A percentile compares a stretch with the other conserved stretches of the same genome.
Conservation (phyloP, 345 rosid species). For the Dovyalis caffra region DNA sequence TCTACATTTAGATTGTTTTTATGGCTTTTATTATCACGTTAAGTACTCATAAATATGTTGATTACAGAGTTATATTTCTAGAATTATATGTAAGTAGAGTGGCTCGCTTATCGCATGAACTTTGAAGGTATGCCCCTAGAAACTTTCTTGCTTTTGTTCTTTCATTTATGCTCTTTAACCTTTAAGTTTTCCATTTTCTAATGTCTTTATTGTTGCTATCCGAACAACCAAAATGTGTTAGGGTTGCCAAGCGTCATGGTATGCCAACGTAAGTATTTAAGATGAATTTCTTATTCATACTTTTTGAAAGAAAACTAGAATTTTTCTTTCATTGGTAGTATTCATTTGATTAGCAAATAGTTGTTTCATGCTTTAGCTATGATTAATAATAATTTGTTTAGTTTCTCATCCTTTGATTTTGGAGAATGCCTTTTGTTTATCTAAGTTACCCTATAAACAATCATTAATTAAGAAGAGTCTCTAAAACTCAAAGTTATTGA, state of each 20-base stretch:
- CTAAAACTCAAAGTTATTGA: too few species aligned
- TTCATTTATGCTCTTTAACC: neutral
- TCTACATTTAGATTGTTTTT: slow-evolving; percentile 16
- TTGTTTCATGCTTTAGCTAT: too few species aligned
- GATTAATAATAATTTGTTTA: too few species aligned
- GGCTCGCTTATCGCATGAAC: slow-evolving; percentile 65
- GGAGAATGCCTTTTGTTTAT: too few species aligned
- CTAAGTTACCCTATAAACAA: too few species aligned
- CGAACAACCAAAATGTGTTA: too few species aligned
- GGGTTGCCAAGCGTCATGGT: too few species aligned
- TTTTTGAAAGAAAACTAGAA: neutral
- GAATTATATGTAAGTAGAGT: slow-evolving; percentile 86
- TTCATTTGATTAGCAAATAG: too few species aligned
- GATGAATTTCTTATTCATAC: neutral
- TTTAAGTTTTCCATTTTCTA: neutral
- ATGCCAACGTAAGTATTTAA: slow-evolving; percentile 63
- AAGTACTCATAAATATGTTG: neutral
- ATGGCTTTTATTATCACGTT: neutral
- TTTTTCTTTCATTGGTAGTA: too few species aligned
- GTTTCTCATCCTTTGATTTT: too few species aligned
- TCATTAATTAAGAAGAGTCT: too few species aligned
- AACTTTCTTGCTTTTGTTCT: neutral
- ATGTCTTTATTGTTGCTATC: slow-evolving; percentile 29
- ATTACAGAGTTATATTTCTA: slow-evolving; percentile 77
- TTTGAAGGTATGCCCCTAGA: slow-evolving; percentile 52